Evolutionary conservation across 2,329 filamentous ascomycete species (phyloP), one percentile per base, ranked within the genome.

Genomic region (Chaetomium olivaceum): DNA sequence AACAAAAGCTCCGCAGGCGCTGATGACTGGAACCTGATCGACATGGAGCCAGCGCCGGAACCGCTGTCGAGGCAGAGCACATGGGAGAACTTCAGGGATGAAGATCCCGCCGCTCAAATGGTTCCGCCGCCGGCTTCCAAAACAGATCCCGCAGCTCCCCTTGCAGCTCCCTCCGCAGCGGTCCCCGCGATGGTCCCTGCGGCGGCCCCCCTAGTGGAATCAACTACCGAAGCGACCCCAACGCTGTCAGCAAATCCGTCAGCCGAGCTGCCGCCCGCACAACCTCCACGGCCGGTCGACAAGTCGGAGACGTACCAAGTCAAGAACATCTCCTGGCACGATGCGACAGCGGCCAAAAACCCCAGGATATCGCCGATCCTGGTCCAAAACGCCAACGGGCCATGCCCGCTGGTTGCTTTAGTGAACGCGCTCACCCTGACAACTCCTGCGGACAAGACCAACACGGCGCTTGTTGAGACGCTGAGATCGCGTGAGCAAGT

Each of bases 301-400:
- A 83, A 82, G 71, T 79, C 82, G 0, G 93, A 97, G 76, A 95
- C 92, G 0, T 98, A 99, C 73, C 90, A 93, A 63, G 93, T 98
- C 76, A 96, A 97, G 75, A 93, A 93, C 67, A 89, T 98, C 68
- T 88, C 86, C 67, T 98, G 94, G 93, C 82, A 88, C 66, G 92
- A 97, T 75, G 77, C 81, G 2, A 84, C 75, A 12, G 81, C 83
- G 0, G 76, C 81, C 1, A 82, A 85, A n/a, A 87, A 87, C 61
- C 82, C 91, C 46, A 85, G 92, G 52, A 84, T 85, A n/a, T 94
- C 92, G 0, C 94, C 95, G 0, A 92, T 98, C 63, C 81, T 98
- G 50, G 88, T 96, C 3, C 94, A 99, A 74, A 98, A 97, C 71
- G 87, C 89, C 64, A 99, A 99, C 73, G 95, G 95, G 0, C 95